Conservation (phyloP, 257 asterid genomes). For the Gentiana straminea region DNA sequence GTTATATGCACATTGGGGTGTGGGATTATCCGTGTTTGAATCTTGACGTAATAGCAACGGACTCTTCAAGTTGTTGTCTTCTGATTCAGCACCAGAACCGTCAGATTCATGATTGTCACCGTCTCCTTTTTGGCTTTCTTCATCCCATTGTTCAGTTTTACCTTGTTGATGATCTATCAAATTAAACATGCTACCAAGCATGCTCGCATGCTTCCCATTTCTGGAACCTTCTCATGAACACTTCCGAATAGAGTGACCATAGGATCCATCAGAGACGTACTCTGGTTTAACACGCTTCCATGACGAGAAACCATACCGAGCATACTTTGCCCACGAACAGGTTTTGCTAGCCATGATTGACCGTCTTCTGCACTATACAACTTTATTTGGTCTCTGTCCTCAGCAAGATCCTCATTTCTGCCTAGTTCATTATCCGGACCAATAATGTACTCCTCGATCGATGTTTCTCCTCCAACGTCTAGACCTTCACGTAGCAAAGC, state of each 20-base stretch:
- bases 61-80: constrained; percentile 34
- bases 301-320: constrained; percentile 29
- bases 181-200: constrained; percentile 46
- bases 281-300: constrained; percentile 29
- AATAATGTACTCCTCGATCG: constrained; percentile 49
- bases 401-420: not conserved
- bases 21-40: constrained; percentile 34
- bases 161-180: constrained; percentile 30
- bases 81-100: constrained; percentile 30
- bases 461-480: constrained; percentile 42
- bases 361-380: constrained; percentile 35
- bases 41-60: constrained; percentile 60
- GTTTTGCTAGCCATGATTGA: constrained; percentile 43
- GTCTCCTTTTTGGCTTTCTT: constrained; percentile 24
- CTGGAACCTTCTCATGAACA: constrained; percentile 49
- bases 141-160: constrained; percentile 46
- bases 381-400: constrained; percentile 37
- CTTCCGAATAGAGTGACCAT: constrained; percentile 49
- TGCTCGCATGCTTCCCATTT: constrained; percentile 53
- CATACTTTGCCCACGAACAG: constrained; percentile 25
- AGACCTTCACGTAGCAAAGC: constrained; percentile 70
- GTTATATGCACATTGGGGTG: constrained; percentile 14
- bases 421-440: constrained; percentile 31
- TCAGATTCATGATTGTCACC: constrained; percentile 36
- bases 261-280: constrained; percentile 38